These are phyloP conservation scores for Lentinula guzmanii DNA, from an alignment of 768 basidiomycete species.

Conservation along the genomic window DNA sequence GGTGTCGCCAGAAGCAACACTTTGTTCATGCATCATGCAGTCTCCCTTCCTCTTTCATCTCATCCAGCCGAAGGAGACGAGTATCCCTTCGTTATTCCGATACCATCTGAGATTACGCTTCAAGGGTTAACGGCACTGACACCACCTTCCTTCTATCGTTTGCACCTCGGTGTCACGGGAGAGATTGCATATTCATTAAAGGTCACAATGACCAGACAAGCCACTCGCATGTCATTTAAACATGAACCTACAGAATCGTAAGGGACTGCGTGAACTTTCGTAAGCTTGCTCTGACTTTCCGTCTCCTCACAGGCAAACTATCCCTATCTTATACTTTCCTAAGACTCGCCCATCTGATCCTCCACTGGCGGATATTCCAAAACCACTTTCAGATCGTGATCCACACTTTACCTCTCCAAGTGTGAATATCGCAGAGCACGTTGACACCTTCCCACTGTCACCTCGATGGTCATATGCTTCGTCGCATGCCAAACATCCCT, in stretches of 20 bases:
- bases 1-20: background rate
- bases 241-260: slow-evolving; percentile 2
- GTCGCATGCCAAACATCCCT: background rate
- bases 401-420: background rate
- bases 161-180: background rate
- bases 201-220: background rate
- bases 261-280: background rate
- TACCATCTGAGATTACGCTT: slow-evolving; percentile 2
- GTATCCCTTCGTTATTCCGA: background rate
- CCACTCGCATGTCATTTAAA: background rate
- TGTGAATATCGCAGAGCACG: background rate
- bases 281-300: background rate
- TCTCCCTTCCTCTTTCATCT: background rate
- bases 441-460: background rate
- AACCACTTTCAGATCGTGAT: background rate
- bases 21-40: background rate
- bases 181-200: slow-evolving; percentile 5
- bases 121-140: background rate
- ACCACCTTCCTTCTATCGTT: slow-evolving; percentile 3
- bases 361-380: slow-evolving; percentile 1
- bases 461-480: background rate
- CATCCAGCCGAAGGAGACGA: background rate
- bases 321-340: slow-evolving; percentile 3
- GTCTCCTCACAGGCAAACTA: background rate
- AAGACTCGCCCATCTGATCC: slow-evolving; percentile 4